Evolutionary conservation across 2,329 filamentous ascomycete species (phyloP).

Genomic region (Ceratocystis papillata): DNA sequence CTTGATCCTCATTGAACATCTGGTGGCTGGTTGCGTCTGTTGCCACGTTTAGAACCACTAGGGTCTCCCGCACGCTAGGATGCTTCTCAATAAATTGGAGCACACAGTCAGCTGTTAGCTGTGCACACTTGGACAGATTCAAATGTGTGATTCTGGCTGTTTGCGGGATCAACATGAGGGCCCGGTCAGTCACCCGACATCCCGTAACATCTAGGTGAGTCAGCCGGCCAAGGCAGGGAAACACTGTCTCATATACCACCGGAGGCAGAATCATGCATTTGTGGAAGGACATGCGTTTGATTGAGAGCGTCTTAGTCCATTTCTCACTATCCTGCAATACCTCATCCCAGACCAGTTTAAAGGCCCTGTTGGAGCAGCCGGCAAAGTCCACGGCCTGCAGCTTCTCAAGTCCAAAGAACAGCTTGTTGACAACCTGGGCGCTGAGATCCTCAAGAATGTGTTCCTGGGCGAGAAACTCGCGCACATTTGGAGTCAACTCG

Average conservation of each 20-base stretch:
- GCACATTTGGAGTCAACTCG: slow-evolving; percentile 58
- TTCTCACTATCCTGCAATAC: slow-evolving; percentile 39
- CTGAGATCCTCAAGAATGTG: slow-evolving; percentile 68
- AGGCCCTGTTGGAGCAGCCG: slow-evolving; percentile 57
- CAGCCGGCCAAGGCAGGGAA: slow-evolving; percentile 57
- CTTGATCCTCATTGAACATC: slow-evolving; percentile 54
- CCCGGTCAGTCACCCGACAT: slow-evolving; percentile 62
- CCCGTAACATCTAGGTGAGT: slow-evolving; percentile 74
- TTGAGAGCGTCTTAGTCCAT: slow-evolving; percentile 31
- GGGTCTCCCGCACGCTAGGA: slow-evolving; percentile 51
- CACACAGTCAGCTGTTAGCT: slow-evolving; percentile 54
- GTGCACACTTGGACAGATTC: slow-evolving; percentile 65
- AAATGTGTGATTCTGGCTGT: slow-evolving; percentile 65
- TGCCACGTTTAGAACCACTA: slow-evolving; percentile 63
- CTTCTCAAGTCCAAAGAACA: slow-evolving; percentile 55
- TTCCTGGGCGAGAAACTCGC: slow-evolving; percentile 71
- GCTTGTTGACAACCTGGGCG: slow-evolving; percentile 55
- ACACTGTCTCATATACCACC: slow-evolving; percentile 54
- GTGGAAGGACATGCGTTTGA: slow-evolving; percentile 63
- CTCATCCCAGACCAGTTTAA: slow-evolving; percentile 54
- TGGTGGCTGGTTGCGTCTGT: slow-evolving; percentile 63
- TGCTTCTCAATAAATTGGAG: slow-evolving; percentile 62
- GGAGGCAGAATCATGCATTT: slow-evolving; percentile 63
- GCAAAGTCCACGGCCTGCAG: slow-evolving; percentile 65
- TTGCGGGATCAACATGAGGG: slow-evolving; percentile 58